phyloP scores from a whole-genome alignment of 2,329 filamentous ascomycete genomes.

The Phaeosphaeriaceae sp. region DNA sequence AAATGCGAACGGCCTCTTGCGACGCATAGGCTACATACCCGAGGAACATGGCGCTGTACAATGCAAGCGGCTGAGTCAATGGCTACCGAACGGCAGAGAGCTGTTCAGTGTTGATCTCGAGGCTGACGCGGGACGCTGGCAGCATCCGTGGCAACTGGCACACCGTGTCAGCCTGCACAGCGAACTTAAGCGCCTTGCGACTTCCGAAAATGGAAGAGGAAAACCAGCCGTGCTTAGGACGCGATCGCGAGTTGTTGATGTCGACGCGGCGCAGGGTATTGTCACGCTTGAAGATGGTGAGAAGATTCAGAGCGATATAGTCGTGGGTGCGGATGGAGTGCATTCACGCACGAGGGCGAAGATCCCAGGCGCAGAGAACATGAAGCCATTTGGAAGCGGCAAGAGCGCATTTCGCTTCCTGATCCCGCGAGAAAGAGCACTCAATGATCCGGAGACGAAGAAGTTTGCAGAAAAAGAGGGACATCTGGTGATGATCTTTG shows the following conservation, averaged over 20 bases:
- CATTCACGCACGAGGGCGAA: conserved; percentile 45
- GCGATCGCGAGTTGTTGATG: conserved; percentile 52
- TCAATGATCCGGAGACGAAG: conserved; percentile 49
- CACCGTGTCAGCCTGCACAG: conserved; percentile 64
- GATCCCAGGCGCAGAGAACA: conserved; percentile 34
- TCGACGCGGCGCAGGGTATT: conserved; percentile 46
- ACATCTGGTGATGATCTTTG: conserved; percentile 55
- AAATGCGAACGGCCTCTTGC: conserved; percentile 66
- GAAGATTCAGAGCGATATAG: conserved; percentile 55
- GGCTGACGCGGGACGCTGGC: conserved; percentile 55
- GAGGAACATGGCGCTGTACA: conserved; percentile 49
- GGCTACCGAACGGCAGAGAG: conserved; percentile 45
- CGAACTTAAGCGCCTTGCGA: conserved; percentile 58
- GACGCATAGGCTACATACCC: conserved; percentile 52
- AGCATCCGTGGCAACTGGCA: conserved; percentile 60
- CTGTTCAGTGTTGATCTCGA: conserved; percentile 48
- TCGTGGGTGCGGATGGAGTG: conserved; percentile 65
- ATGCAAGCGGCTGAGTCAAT: conserved; percentile 45
- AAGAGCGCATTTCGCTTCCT: conserved; percentile 67
- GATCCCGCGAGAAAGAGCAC: conserved; percentile 54
- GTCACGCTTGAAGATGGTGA: conserved; percentile 50
- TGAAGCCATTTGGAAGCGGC: conserved; percentile 56
- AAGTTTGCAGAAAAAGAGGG: conserved; percentile 49
- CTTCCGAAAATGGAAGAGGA: conserved; percentile 42
- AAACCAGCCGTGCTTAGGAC: conserved; percentile 51